These are phyloP conservation scores for Solanum tarapatanum DNA, from an alignment of 257 asterid genomes.

Conservation along the genomic window DNA sequence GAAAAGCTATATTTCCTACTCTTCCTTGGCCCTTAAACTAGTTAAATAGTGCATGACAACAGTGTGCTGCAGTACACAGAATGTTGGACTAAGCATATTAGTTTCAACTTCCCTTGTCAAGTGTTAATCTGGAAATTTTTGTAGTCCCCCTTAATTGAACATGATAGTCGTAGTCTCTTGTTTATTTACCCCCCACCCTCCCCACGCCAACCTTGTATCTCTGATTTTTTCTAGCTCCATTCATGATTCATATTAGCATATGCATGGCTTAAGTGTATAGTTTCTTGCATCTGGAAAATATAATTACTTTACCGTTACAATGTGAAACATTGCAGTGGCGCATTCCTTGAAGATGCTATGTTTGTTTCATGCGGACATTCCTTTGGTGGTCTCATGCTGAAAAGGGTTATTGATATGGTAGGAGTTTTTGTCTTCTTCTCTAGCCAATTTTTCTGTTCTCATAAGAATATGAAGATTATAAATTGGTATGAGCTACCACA, in stretches of 20 bases:
- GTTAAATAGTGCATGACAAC: not conserved
- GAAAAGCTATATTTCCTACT: not conserved
- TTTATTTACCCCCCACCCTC: not conserved
- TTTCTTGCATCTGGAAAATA: not conserved
- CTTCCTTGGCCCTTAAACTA: not conserved
- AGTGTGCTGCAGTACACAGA: not conserved
- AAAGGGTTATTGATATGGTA: conserved; percentile 76
- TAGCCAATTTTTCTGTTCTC: not conserved
- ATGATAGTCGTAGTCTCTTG: not conserved
- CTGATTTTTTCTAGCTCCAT: not conserved
- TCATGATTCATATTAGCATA: not conserved
- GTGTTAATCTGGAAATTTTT: not conserved
- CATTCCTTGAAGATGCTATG: conserved; percentile 94
- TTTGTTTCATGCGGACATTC: conserved; percentile 95
- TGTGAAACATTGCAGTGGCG: conserved; percentile 52
- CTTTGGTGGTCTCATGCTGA: conserved; percentile 89
- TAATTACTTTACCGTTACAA: not conserved
- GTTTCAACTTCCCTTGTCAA: not conserved
- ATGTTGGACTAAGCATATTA: not conserved
- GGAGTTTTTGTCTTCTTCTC: conserved; percentile 14
- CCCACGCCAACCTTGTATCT: not conserved
- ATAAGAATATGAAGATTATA: not conserved
- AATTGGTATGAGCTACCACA: not conserved
- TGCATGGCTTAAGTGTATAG: not conserved
- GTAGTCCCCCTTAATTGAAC: not conserved